phyloP scores from a whole-genome alignment of 2,329 filamentous ascomycete species.

The Colletotrichum tamarilloi region DNA sequence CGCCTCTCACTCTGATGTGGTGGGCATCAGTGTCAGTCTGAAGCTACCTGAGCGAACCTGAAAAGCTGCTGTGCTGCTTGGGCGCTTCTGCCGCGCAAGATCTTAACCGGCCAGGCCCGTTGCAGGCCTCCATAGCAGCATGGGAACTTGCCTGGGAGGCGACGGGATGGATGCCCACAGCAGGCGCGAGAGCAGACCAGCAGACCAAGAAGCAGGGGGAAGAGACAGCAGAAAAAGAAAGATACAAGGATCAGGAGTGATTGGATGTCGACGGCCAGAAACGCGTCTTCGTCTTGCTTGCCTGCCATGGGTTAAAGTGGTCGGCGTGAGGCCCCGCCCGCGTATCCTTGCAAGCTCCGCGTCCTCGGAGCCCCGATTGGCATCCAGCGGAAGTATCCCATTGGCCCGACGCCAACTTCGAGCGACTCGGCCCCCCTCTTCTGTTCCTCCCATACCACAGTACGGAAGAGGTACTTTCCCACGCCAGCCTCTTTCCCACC shows the following conservation, averaged over 20 bases:
- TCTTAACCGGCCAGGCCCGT: slow-evolving; percentile 5
- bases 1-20: slow-evolving; percentile 1
- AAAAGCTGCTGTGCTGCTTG: background rate
- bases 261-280: background rate
- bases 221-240: slow-evolving; percentile 6
- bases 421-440: slow-evolving; percentile 9
- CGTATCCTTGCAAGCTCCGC: slow-evolving; percentile 18
- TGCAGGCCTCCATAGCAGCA: background rate
- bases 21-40: background rate
- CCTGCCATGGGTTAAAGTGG: slow-evolving; percentile 9
- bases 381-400: slow-evolving; percentile 16
- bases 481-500: background rate
- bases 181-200: background rate
- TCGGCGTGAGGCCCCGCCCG: background rate
- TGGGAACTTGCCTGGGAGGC: background rate
- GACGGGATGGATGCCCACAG: too few species aligned
- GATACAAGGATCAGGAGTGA: background rate
- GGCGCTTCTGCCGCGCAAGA: slow-evolving; percentile 5
- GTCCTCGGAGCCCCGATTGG: slow-evolving; percentile 7
- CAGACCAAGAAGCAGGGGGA: background rate
- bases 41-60: background rate
- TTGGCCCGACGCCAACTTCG: slow-evolving; percentile 5
- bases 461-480: background rate
- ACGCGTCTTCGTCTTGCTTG: slow-evolving; percentile 18
- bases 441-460: background rate